phyloP scores from a whole-genome alignment of 2,329 filamentous ascomycete species.

The Fusarium sp. region DNA sequence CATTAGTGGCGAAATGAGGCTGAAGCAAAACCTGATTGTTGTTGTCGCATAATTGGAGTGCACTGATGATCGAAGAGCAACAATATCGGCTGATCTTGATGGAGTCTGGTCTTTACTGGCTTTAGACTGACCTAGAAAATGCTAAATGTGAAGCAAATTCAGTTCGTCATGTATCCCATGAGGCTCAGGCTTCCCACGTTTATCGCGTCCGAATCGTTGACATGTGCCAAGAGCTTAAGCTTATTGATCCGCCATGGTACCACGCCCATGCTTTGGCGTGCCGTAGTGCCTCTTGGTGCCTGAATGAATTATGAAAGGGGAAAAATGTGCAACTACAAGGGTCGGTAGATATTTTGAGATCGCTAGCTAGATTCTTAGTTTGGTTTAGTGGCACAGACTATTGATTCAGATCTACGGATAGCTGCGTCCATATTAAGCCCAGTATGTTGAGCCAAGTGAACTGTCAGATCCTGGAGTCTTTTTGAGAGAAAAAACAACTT shows the following conservation, averaged over 20 bases:
- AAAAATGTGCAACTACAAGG: not conserved
- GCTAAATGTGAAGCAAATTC: not conserved
- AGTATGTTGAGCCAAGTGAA: not conserved
- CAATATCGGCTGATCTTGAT: no score
- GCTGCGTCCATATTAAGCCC: not conserved
- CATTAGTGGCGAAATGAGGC: not conserved
- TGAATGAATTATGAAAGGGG: not conserved
- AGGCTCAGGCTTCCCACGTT: not conserved
- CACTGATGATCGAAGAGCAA: not conserved
- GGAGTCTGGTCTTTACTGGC: no score
- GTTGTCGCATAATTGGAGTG: not conserved
- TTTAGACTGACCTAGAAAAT: not conserved
- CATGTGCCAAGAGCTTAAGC: not conserved
- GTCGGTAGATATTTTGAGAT: not conserved
- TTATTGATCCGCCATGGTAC: not conserved
- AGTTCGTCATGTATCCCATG: not conserved
- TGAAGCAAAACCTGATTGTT: not conserved
- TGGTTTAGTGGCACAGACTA: not conserved
- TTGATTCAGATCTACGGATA: not conserved
- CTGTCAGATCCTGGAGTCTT: rapidly evolving
- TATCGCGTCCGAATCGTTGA: no score
- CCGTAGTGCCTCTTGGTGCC: no score
- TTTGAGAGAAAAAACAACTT: not conserved
- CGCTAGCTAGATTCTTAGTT: not conserved
- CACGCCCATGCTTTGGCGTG: not conserved